phyloP scores from a whole-genome alignment of 2,329 filamentous ascomycete species.

The Purpureocillium takamizusanense region DNA sequence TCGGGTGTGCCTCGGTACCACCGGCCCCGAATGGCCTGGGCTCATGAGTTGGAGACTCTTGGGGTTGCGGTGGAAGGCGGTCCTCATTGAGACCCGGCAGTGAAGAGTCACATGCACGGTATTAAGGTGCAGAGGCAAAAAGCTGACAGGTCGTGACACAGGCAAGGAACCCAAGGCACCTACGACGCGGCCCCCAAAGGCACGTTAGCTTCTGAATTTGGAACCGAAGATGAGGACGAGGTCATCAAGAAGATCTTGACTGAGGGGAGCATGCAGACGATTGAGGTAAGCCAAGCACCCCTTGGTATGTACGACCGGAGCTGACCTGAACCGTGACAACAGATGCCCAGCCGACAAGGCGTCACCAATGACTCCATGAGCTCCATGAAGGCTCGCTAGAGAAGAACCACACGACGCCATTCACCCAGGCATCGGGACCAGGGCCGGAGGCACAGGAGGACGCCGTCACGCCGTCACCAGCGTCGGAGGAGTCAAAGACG shows the following conservation, averaged over 20 bases:
- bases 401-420: not conserved
- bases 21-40: no score
- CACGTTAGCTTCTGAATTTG: slow-evolving; percentile 78
- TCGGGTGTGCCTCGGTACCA: no score
- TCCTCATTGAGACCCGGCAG: no score
- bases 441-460: no score
- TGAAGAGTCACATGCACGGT: no score
- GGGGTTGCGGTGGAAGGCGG: no score
- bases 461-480: no score
- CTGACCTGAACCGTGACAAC: slow-evolving; percentile 3
- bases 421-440: no score
- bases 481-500: no score
- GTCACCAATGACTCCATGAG: slow-evolving; percentile 44
- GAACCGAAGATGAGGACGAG: slow-evolving; percentile 69
- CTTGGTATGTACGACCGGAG: not conserved
- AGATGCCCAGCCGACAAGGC: slow-evolving; percentile 46
- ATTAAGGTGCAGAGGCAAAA: not conserved
- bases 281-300: slow-evolving; percentile 32
- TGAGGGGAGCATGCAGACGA: slow-evolving; percentile 60
- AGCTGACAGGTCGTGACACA: slow-evolving; percentile 22
- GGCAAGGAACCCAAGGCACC: slow-evolving; percentile 78
- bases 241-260: slow-evolving; percentile 75
- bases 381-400: slow-evolving; percentile 30
- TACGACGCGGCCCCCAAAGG: slow-evolving; percentile 68
- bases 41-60: no score